Evolutionary conservation across 1,284 basidiomycete genomes (phyloP).

Genomic region (Malassezia equina): DNA sequence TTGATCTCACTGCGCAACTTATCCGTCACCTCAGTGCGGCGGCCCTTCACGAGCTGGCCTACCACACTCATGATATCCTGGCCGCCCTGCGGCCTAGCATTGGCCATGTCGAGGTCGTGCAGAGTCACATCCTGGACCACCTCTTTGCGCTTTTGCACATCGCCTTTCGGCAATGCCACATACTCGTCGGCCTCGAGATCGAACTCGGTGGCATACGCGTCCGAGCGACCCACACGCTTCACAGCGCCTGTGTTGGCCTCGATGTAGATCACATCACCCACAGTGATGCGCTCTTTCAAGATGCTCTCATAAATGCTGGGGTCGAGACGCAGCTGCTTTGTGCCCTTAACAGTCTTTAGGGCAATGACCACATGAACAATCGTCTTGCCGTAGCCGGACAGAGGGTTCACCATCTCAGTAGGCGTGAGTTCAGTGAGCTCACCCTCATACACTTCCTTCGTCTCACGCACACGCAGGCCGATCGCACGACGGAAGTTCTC

Average conservation of each 20-base stretch:
- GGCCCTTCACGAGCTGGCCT: slow-evolving; percentile 88
- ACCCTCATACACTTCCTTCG: slow-evolving; percentile 96
- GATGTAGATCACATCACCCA: slow-evolving; percentile 94
- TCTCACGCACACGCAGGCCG: slow-evolving; percentile 63
- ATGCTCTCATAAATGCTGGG: slow-evolving; percentile 95
- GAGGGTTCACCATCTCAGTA: slow-evolving; percentile 53
- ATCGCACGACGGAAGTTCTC: slow-evolving; percentile 91
- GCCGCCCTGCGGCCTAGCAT: slow-evolving; percentile 81
- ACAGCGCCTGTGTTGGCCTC: slow-evolving; percentile 90
- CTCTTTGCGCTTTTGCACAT: slow-evolving; percentile 94
- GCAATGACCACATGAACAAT: slow-evolving; percentile 93
- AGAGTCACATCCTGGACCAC: slow-evolving; percentile 94
- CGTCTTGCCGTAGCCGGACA: slow-evolving; percentile 88
- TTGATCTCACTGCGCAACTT: slow-evolving; percentile 91
- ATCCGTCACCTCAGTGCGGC: slow-evolving; percentile 90
- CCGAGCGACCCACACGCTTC: slow-evolving; percentile 92
- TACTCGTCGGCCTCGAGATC: slow-evolving; percentile 97
- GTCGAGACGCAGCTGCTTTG: slow-evolving; percentile 88
- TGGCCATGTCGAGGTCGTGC: slow-evolving; percentile 91
- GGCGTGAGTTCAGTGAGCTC: slow-evolving; percentile 96
- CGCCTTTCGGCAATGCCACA: slow-evolving; percentile 91
- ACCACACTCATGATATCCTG: slow-evolving; percentile 99
- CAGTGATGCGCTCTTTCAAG: slow-evolving; percentile 89
- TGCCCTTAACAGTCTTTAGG: slow-evolving; percentile 95
- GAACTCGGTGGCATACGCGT: slow-evolving; percentile 96